phyloP scores from a whole-genome alignment of 345 rosid genomes.

The Capsella bursapastoris region DNA sequence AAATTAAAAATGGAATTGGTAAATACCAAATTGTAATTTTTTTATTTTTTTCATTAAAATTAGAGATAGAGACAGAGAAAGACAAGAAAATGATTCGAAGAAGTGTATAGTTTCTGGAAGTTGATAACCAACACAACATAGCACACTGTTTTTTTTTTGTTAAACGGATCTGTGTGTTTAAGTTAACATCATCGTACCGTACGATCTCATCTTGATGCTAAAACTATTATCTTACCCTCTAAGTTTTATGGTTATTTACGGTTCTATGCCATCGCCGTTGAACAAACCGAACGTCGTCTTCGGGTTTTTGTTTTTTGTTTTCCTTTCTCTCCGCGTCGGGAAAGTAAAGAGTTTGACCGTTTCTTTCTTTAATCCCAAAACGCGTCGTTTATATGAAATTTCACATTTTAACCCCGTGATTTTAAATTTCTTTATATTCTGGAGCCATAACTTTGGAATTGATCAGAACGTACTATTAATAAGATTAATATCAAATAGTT shows the following conservation, averaged over 20 bases:
- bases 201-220: neutral
- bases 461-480: neutral
- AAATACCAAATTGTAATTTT: neutral
- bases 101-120: slow-evolving; percentile 32
- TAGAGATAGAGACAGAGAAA: slow-evolving; percentile 29
- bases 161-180: slow-evolving; percentile 31
- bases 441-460: neutral
- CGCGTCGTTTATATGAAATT: slow-evolving; percentile 14
- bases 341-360: slow-evolving; percentile 40
- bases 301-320: neutral
- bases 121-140: slow-evolving; percentile 32
- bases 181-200: slow-evolving; percentile 13
- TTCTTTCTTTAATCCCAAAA: slow-evolving; percentile 16
- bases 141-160: slow-evolving; percentile 1
- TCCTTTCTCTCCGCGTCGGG: slow-evolving; percentile 42
- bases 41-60: no score
- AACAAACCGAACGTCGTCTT: slow-evolving; percentile 24
- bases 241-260: slow-evolving; percentile 1
- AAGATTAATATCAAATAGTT: neutral
- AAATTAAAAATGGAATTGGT: neutral
- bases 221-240: neutral
- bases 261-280: slow-evolving; percentile 24
- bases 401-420: neutral
- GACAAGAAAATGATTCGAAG: slow-evolving; percentile 36
- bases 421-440: neutral